Conservation (phyloP, 768 basidiomycete species). For the Tricholoma saponaceum region DNA sequence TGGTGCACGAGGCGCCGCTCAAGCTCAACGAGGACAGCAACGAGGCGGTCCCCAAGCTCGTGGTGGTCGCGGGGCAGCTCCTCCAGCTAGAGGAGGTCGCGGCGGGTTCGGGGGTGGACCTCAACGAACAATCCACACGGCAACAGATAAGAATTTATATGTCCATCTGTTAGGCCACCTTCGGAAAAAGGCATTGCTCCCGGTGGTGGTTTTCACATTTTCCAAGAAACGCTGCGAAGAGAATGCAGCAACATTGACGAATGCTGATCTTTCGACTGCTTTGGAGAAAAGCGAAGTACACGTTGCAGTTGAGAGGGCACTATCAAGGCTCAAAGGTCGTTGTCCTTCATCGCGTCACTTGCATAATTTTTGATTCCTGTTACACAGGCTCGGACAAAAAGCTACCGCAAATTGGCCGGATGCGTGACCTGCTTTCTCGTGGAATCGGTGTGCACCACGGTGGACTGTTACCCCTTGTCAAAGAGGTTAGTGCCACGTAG, state of each 20-base stretch:
- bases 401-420: conserved; percentile 87
- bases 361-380: conserved; percentile 5
- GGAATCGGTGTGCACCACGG: conserved; percentile 99
- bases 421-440: conserved; percentile 83
- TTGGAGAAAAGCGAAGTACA: conserved; percentile 98
- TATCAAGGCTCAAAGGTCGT: conserved; percentile 85
- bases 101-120: conserved; percentile 38
- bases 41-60: conserved; percentile 39
- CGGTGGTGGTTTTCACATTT: conserved; percentile 95
- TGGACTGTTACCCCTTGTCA: conserved; percentile 92
- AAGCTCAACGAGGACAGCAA: conserved; percentile 53
- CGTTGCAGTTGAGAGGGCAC: conserved; percentile 86
- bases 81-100: conserved; percentile 33
- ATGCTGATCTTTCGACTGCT: conserved; percentile 82
- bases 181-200: conserved; percentile 81
- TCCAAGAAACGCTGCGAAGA: conserved; percentile 98
- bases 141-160: conserved; percentile 86
- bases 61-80: conserved; percentile 35
- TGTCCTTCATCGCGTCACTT: conserved; percentile 1
- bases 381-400: conserved; percentile 80
- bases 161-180: conserved; percentile 87
- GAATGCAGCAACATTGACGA: conserved; percentile 85
- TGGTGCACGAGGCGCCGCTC: conserved; percentile 72
- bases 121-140: conserved; percentile 58
- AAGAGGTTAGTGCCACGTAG: conserved; percentile 60